phyloP scores from a whole-genome alignment of 306 rosid genomes.

The Cyclanthera cordifolia region DNA sequence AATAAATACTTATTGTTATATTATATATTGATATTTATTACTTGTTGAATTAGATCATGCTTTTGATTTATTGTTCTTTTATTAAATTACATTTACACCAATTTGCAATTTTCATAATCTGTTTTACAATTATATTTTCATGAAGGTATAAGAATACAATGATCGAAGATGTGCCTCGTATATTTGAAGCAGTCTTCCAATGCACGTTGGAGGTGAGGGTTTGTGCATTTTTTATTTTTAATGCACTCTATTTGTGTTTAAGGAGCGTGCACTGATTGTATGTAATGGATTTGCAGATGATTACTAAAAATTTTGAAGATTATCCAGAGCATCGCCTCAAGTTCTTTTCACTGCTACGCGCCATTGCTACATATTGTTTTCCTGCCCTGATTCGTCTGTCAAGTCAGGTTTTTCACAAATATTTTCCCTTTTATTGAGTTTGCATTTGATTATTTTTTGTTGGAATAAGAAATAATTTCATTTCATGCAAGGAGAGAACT shows the following conservation, averaged over 20 bases:
- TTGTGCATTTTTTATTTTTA: neutral
- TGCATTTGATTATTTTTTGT: neutral
- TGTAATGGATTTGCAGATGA: conserved; percentile 43
- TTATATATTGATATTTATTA: neutral
- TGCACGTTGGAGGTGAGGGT: conserved; percentile 85
- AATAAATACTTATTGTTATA: neutral
- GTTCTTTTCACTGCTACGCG: conserved; percentile 90
- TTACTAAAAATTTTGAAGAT: conserved; percentile 86
- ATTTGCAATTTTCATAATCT: neutral
- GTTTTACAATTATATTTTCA: conserved; percentile 5
- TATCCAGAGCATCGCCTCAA: conserved; percentile 97
- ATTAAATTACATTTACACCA: neutral
- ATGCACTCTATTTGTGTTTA: neutral
- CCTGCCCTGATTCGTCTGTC: conserved; percentile 79
- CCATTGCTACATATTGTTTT: conserved; percentile 89
- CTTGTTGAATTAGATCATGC: neutral
- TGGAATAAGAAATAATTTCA: too few relatives aligned
- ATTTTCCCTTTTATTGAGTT: neutral
- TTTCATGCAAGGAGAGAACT: too few relatives aligned
- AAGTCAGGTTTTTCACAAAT: conserved; percentile 53
- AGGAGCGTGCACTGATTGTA: conserved; percentile 4
- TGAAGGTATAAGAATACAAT: conserved; percentile 74
- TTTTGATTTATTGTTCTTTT: neutral
- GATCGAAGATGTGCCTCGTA: conserved; percentile 89
- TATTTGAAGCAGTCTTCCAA: conserved; percentile 97